phyloP scores from a whole-genome alignment of 331 rosid species.

The Stylosanthes scabra region DNA sequence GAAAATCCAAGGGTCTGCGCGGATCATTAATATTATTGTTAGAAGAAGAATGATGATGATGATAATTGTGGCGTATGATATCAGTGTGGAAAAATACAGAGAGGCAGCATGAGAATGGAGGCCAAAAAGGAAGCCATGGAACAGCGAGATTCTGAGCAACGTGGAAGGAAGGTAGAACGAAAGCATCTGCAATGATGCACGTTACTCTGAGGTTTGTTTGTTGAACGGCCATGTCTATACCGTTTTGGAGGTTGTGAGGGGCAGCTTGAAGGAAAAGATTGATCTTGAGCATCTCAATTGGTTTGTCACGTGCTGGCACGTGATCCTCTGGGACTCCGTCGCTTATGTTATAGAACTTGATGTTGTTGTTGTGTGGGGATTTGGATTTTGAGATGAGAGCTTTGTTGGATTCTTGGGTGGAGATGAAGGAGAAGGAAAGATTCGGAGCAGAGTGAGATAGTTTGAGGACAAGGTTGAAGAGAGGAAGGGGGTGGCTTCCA shows the following conservation, averaged over 20 bases:
- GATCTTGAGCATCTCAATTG: slow-evolving; percentile 37
- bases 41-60: not conserved
- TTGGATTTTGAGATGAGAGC: slow-evolving; percentile 33
- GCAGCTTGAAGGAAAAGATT: slow-evolving; percentile 48
- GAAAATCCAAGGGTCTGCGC: slow-evolving; percentile 37
- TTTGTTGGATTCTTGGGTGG: slow-evolving; percentile 28
- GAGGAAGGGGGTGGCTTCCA: slow-evolving; percentile 41
- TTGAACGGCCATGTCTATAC: slow-evolving; percentile 37
- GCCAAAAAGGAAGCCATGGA: slow-evolving; percentile 59
- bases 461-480: slow-evolving; percentile 36
- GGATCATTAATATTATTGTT: not conserved
- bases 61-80: slow-evolving; percentile 24
- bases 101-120: slow-evolving; percentile 37
- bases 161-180: slow-evolving; percentile 33
- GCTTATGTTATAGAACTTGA: slow-evolving; percentile 4
- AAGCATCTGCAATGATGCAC: slow-evolving; percentile 53
- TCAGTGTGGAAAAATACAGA: slow-evolving; percentile 49
- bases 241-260: slow-evolving; percentile 43
- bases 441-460: slow-evolving; percentile 42
- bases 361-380: slow-evolving; percentile 39
- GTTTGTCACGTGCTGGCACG: not conserved
- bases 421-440: slow-evolving; percentile 45
- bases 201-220: slow-evolving; percentile 30
- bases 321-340: slow-evolving; percentile 44
- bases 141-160: slow-evolving; percentile 44